Conservation (phyloP, 75 land plant species). For the Picea sitchensis region DNA sequence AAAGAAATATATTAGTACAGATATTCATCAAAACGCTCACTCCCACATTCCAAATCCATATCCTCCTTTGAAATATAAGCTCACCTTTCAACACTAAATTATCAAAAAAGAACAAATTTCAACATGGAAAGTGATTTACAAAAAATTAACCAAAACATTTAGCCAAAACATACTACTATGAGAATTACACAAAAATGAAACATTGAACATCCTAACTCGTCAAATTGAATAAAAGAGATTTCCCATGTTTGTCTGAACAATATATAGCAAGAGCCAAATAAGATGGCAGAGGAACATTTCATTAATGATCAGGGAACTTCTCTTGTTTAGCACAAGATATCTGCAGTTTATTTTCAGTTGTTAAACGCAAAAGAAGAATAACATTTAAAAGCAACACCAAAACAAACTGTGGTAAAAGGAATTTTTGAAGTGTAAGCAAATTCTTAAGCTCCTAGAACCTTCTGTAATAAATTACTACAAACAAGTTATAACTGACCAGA, state of each 20-base stretch:
- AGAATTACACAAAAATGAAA: not conserved
- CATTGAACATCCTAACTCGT: not conserved
- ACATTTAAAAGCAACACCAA: not conserved
- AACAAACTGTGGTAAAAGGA: not conserved
- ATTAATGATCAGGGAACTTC: not conserved
- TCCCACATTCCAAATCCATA: not conserved
- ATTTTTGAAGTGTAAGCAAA: not conserved
- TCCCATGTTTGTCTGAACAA: not conserved
- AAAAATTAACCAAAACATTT: not conserved
- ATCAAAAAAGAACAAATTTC: not conserved
- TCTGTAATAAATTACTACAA: not conserved
- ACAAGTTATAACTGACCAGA: conserved; percentile 43
- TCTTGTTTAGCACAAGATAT: conserved; percentile 2
- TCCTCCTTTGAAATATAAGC: not conserved
- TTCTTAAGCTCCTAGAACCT: not conserved
- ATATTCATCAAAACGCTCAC: not conserved
- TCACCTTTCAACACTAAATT: not conserved
- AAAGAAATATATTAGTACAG: not conserved
- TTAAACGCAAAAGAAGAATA: not conserved
- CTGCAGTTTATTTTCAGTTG: not conserved
- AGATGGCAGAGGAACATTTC: not conserved
- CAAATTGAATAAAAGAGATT: not conserved
- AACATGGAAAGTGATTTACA: too few species aligned
- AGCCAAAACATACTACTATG: not conserved
- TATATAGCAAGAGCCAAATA: not conserved